Evolutionary conservation across 768 basidiomycete species (phyloP).

Genomic region (Rhizopogon sp.): DNA sequence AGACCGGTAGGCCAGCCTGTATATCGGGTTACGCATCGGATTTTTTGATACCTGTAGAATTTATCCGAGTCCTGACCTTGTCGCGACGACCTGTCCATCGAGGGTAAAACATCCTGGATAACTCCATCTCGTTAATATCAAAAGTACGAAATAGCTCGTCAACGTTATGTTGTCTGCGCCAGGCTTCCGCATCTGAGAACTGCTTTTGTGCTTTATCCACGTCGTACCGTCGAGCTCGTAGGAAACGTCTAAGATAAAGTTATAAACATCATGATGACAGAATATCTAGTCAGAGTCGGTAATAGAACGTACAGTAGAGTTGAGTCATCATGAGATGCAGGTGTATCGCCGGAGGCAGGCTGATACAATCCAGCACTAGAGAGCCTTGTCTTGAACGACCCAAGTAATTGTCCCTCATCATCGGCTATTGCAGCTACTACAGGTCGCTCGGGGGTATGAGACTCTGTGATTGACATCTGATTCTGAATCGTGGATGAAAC

Average conservation of each 20-base stretch:
- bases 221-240: constrained; percentile 74
- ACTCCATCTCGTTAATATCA: constrained; percentile 53
- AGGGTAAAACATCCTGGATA: constrained; percentile 62
- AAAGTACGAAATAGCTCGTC: constrained; percentile 60
- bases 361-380: constrained; percentile 47
- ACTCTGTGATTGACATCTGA: not conserved
- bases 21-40: not conserved
- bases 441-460: not conserved
- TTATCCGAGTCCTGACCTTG: constrained; percentile 40
- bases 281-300: not conserved
- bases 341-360: constrained; percentile 24
- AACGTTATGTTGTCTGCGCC: constrained; percentile 62
- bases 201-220: constrained; percentile 60
- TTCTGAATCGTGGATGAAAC: too few relatives aligned
- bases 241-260: constrained; percentile 61
- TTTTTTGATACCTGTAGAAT: not conserved
- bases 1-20: constrained; percentile 66
- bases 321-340: constrained; percentile 57
- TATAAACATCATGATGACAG: not conserved
- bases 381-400: constrained; percentile 50
- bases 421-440: not conserved
- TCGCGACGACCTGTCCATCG: constrained; percentile 78
- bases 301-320: constrained; percentile 53
- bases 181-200: constrained; percentile 61
- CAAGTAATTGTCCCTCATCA: constrained; percentile 19